Conservation (phyloP, 495 filamentous ascomycete species). For the Xeromyces bisporus region DNA sequence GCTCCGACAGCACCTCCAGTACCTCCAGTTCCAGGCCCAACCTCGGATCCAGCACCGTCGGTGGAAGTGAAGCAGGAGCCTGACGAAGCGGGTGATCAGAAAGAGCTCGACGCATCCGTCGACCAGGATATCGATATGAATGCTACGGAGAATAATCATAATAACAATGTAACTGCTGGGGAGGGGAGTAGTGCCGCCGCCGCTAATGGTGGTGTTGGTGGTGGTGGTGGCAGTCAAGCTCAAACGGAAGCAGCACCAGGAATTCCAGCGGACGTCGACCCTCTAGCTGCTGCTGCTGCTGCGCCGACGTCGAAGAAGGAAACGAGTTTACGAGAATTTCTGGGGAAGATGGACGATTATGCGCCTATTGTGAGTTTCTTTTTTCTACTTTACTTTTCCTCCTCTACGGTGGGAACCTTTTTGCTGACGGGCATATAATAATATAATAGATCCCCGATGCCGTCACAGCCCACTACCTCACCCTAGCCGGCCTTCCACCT, state of each 20-base stretch:
- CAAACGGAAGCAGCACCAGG: conserved; percentile 9
- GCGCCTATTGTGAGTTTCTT: conserved; percentile 74
- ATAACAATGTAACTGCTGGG: conserved; percentile 7
- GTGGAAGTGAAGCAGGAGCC: conserved; percentile 19
- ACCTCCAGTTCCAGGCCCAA: neutral
- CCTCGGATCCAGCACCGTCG: conserved; percentile 8
- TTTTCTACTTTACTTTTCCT: too few species aligned
- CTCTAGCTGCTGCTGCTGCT: conserved; percentile 16
- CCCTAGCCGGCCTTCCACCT: conserved; percentile 80
- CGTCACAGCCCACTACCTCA: conserved; percentile 95
- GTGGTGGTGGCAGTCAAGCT: conserved; percentile 5
- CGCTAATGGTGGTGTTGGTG: conserved; percentile 5
- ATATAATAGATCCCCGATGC: conserved; percentile 98
- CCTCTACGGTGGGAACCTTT: conserved; percentile 1
- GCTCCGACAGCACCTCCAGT: neutral
- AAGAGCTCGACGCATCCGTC: conserved; percentile 20
- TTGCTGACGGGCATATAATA: too few species aligned
- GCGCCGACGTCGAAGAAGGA: conserved; percentile 69
- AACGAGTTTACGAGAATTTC: conserved; percentile 73
- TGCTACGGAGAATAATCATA: conserved; percentile 8
- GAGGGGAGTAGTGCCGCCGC: too few species aligned
- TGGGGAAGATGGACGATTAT: conserved; percentile 95
- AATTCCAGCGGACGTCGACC: conserved; percentile 9
- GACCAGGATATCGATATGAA: conserved; percentile 32
- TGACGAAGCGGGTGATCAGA: conserved; percentile 4